Evolutionary conservation across 441 rosid species (phyloP), one percentile per base, ranked within the genome.

Genomic region (Croton laevigatus): DNA sequence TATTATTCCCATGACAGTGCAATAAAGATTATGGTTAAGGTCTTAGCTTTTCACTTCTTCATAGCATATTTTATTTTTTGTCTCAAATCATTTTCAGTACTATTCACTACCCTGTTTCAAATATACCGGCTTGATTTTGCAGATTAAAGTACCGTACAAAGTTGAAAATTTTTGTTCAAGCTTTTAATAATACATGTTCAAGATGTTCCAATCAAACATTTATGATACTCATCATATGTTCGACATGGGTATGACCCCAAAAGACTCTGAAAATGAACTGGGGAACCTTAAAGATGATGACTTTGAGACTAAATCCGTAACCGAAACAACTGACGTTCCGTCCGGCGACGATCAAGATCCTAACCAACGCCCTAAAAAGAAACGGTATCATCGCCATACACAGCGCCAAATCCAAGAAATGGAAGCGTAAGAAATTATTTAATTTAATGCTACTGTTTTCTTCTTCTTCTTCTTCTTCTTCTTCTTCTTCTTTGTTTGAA

Each of bases 321-420:
- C 94, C 0, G 97, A 92, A 70, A 86, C 80, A 64, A 84, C 52
- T 71, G 98, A 92, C 36, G 87, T 74, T 60, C 82, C 80, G 32
- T 90, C 93, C 0, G 88, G 87, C 5, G 99, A 95, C 68, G 99
- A 92, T 65, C 94, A 86, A 64, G 93, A 91, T 65, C 90, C 97
- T 71, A 85, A 71, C 71, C 92, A 88, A 69, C 90, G 85, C 36
- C 83, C 89, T 17, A 92, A 88, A 65, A 92, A 84, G 91, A 93
- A 93, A 83, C 93, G 98, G 69, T 95, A 89, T 78, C 97, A 93
- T 58, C 97, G 99, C 17, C 99, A 95, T 70, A 95, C 98, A 0
- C 99, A 91, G 77, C 94, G 79, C 20, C 99, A 95, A 85, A 93
- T 93, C 72, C 97, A 95, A 62, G 99, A 93, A 37, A 84, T 95